Conservation (phyloP, 805 yeast species). For the Wickerhamiella spandovensis region DNA sequence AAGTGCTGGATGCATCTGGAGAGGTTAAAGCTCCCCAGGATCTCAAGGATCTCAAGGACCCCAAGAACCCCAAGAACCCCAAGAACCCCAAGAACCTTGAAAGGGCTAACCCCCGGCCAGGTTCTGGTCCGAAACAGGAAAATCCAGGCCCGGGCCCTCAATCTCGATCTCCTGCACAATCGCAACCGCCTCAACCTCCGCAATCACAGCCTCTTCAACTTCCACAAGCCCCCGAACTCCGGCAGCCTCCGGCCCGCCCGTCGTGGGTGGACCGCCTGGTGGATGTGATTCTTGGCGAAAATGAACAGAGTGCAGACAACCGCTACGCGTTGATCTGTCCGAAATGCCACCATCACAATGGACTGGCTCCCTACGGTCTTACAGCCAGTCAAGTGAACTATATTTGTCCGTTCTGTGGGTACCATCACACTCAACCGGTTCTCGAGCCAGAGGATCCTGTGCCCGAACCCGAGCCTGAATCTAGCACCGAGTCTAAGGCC, state of each 20-base stretch:
- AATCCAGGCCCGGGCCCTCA: no score
- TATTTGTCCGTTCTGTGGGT: slow-evolving; percentile 54
- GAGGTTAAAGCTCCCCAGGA: background rate
- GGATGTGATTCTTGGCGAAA: slow-evolving; percentile 42
- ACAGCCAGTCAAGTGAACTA: slow-evolving; percentile 39
- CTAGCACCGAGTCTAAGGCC: no score
- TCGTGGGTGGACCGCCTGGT: slow-evolving; percentile 32
- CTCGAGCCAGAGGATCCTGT: background rate
- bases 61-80: background rate
- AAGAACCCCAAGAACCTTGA: no score
- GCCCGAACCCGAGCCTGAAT: no score
- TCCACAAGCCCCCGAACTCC: no score
- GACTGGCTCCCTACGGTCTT: slow-evolving; percentile 64
- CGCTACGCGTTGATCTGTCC: slow-evolving; percentile 62
- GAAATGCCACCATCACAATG: slow-evolving; percentile 59
- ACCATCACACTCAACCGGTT: background rate
- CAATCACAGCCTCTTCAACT: background rate
- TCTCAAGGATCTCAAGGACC: background rate
- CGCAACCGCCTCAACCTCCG: no score
- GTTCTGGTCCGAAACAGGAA: no score
- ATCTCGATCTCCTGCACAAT: no score
- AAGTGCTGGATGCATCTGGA: slow-evolving; percentile 32
- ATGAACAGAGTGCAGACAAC: slow-evolving; percentile 44
- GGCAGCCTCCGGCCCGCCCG: slow-evolving; percentile 14
- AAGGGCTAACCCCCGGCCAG: no score